Conservation (phyloP, 208 protist species). For the Wallacemonas collosoma region DNA sequence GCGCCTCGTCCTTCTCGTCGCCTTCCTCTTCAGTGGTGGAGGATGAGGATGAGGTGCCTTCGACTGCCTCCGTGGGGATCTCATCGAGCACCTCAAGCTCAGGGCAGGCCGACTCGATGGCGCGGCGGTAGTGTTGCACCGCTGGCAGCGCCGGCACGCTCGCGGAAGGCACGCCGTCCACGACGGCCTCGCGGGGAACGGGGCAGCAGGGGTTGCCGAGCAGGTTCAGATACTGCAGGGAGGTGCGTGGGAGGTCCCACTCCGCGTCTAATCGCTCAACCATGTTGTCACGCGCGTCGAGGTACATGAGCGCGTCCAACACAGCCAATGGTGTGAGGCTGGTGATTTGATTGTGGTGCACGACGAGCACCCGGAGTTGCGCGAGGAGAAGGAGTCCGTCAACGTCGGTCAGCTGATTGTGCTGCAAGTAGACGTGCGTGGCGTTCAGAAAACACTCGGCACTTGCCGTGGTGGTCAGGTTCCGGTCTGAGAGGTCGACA, state of each 20-base stretch:
- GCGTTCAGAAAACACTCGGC: conserved; percentile 74
- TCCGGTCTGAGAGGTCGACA: conserved; percentile 50
- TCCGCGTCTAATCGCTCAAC: conserved; percentile 31
- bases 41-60: neutral
- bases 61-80: conserved; percentile 19
- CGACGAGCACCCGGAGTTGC: conserved; percentile 66
- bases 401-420: conserved; percentile 58
- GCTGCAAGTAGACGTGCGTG: conserved; percentile 79
- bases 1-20: neutral
- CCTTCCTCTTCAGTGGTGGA: conserved; percentile 22
- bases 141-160: conserved; percentile 4
- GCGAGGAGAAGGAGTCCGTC: conserved; percentile 67
- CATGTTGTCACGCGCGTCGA: conserved; percentile 67
- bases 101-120: conserved; percentile 29
- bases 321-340: conserved; percentile 46
- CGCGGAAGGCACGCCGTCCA: neutral
- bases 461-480: conserved; percentile 33
- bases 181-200: neutral
- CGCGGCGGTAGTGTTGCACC: neutral
- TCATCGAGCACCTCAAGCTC: conserved; percentile 56
- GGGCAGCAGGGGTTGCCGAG: conserved; percentile 53
- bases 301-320: conserved; percentile 51
- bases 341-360: conserved; percentile 73
- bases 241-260: conserved; percentile 51
- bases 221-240: conserved; percentile 61